phyloP scores from a whole-genome alignment of 305 asterid genomes.

The Fraxinus sp. region DNA sequence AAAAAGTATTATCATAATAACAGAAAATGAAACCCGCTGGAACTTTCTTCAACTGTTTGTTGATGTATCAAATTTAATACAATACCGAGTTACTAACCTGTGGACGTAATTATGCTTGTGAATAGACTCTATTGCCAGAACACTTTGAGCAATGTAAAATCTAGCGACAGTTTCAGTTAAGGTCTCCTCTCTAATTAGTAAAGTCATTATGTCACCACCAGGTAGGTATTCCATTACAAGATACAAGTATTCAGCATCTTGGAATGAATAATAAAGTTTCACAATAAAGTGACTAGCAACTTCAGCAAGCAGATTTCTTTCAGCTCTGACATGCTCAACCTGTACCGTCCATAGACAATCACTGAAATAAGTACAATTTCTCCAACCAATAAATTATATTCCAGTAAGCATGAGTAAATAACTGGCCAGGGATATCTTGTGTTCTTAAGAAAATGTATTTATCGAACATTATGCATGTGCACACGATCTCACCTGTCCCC shows the following conservation, averaged over 20 bases:
- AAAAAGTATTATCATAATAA: not conserved
- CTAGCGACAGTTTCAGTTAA: constrained; percentile 76
- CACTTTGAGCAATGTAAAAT: constrained; percentile 77
- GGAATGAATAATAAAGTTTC: constrained; percentile 81
- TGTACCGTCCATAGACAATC: constrained; percentile 27
- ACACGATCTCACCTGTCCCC: constrained; percentile 70
- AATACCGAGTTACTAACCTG: constrained; percentile 41
- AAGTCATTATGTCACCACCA: constrained; percentile 92
- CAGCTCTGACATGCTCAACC: constrained; percentile 87
- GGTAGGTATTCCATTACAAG: constrained; percentile 90
- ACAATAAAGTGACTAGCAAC: constrained; percentile 75
- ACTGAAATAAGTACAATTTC: constrained; percentile 5
- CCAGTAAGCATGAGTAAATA: not conserved
- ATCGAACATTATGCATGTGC: not conserved
- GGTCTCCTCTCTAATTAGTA: constrained; percentile 83
- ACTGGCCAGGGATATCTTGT: not conserved
- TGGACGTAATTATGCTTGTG: constrained; percentile 82
- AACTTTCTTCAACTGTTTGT: not conserved
- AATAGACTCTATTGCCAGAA: constrained; percentile 80
- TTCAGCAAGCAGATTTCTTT: constrained; percentile 87
- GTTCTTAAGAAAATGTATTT: not conserved
- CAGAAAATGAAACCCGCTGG: not conserved
- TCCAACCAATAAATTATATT: not conserved
- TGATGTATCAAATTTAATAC: not conserved
- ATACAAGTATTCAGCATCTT: constrained; percentile 82